Conservation (phyloP, 2,329 filamentous ascomycete species). For the Phaeosphaeriaceae sp. region DNA sequence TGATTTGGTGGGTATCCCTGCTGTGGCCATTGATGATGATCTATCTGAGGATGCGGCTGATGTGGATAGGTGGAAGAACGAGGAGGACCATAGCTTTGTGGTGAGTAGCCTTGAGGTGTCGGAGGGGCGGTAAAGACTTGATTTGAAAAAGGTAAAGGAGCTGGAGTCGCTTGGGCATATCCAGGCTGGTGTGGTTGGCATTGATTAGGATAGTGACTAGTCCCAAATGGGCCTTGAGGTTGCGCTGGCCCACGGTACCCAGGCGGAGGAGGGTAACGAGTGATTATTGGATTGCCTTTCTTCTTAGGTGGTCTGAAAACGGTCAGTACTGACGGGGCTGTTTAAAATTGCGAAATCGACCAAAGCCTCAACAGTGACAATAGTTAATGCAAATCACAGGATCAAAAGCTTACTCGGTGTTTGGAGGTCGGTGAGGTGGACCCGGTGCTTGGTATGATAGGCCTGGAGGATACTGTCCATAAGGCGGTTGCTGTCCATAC, state of each 20-base stretch:
- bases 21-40: conserved; percentile 36
- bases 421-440: conserved; percentile 32
- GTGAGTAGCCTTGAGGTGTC: conserved; percentile 27
- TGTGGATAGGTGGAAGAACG: conserved; percentile 26
- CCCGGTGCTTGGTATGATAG: conserved; percentile 28
- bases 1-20: conserved; percentile 31
- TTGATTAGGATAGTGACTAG: conserved; percentile 32
- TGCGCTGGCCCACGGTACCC: conserved; percentile 50
- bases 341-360: no score
- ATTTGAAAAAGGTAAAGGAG: conserved; percentile 26
- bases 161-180: conserved; percentile 33
- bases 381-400: neutral
- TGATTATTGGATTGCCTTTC: conserved; percentile 57
- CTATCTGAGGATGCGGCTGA: conserved; percentile 27
- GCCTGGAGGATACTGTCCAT: conserved; percentile 39
- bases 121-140: conserved; percentile 30
- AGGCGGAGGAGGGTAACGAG: conserved; percentile 57
- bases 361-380: neutral
- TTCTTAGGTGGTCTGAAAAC: conserved; percentile 47
- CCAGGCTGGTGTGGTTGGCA: conserved; percentile 35
- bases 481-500: conserved; percentile 40
- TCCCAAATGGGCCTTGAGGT: conserved; percentile 36
- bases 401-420: conserved; percentile 39
- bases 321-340: neutral
- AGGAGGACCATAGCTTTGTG: conserved; percentile 32